Percentiles rank a stretch among this genome's conserved stretches.
These are phyloP conservation scores for Pleurotus ostreatus DNA, from an alignment of 768 basidiomycete species.

Conservation along the genomic window DNA sequence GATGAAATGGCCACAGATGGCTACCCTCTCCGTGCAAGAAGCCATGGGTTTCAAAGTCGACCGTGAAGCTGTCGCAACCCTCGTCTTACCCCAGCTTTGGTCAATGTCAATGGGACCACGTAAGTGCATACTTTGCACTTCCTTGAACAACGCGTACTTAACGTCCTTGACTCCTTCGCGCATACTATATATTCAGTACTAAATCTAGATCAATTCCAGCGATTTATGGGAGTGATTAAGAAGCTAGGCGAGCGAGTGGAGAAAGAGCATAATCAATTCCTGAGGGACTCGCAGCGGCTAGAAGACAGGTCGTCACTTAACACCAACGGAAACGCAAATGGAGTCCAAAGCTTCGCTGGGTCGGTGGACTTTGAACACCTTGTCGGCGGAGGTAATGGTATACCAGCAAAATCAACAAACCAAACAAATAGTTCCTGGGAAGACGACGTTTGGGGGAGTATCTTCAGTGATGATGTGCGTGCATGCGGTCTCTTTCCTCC, in stretches of 20 bases:
- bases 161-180: no score
- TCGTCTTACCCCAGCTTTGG: constrained; percentile 92
- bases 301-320: constrained; percentile 69
- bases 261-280: constrained; percentile 86
- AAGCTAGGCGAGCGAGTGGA: constrained; percentile 85
- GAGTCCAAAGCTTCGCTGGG: constrained; percentile 31
- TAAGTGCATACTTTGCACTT: constrained; percentile 31
- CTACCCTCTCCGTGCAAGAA: constrained; percentile 86
- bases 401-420: constrained; percentile 40
- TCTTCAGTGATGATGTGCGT: constrained; percentile 44
- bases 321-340: constrained; percentile 32
- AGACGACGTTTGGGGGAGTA: constrained; percentile 83
- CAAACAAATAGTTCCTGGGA: constrained; percentile 52
- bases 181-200: constrained; percentile 41
- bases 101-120: constrained; percentile 95
- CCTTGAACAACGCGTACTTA: no score
- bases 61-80: constrained; percentile 84
- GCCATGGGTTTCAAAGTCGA: constrained; percentile 96
- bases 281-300: constrained; percentile 87
- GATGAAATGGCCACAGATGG: constrained; percentile 50
- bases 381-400: constrained; percentile 55
- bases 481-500: constrained; percentile 15
- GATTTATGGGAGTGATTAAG: constrained; percentile 84
- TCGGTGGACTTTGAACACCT: constrained; percentile 84
- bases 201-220: constrained; percentile 84